Evolutionary conservation across 352 stramenopile genomes (phyloP).

Genomic region (Saprolegnia diclina): DNA sequence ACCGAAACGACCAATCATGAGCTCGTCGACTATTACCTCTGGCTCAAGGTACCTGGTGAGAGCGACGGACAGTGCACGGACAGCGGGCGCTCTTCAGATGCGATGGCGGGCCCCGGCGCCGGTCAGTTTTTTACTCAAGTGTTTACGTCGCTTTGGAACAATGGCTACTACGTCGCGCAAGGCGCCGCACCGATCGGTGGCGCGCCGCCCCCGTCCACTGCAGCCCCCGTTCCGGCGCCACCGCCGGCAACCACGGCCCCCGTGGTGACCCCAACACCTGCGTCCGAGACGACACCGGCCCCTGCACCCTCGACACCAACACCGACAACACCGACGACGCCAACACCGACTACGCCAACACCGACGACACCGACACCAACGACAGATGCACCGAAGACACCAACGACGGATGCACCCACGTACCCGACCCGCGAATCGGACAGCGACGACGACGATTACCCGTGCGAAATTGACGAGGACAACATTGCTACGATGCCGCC

Average conservation of each 20-base stretch:
- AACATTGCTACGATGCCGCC: neutral
- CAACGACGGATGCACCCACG: neutral
- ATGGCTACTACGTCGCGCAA: conserved; percentile 38
- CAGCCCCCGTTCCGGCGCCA: neutral
- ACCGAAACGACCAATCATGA: conserved; percentile 37
- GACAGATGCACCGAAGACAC: neutral
- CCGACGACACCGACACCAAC: neutral
- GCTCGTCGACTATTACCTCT: conserved; percentile 62
- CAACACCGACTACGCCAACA: neutral
- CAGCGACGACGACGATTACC: neutral
- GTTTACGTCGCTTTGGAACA: conserved; percentile 50
- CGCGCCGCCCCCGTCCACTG: neutral
- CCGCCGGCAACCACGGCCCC: neutral
- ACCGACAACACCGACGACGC: too few relatives aligned
- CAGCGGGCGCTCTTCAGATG: conserved; percentile 19
- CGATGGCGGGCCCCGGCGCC: conserved; percentile 37
- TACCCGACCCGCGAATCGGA: neutral
- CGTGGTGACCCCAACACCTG: too few relatives aligned
- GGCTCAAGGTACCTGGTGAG: conserved; percentile 54
- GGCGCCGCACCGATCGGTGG: conserved; percentile 30
- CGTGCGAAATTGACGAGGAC: neutral
- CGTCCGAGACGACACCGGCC: too few relatives aligned
- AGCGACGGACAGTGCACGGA: conserved; percentile 50
- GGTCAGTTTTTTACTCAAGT: conserved; percentile 44
- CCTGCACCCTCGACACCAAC: too few relatives aligned